Percentiles rank a stretch among this genome's conserved stretches.
Evolutionary conservation across 2,329 filamentous ascomycete species (phyloP).

Genomic region (Hortaea werneckii): DNA sequence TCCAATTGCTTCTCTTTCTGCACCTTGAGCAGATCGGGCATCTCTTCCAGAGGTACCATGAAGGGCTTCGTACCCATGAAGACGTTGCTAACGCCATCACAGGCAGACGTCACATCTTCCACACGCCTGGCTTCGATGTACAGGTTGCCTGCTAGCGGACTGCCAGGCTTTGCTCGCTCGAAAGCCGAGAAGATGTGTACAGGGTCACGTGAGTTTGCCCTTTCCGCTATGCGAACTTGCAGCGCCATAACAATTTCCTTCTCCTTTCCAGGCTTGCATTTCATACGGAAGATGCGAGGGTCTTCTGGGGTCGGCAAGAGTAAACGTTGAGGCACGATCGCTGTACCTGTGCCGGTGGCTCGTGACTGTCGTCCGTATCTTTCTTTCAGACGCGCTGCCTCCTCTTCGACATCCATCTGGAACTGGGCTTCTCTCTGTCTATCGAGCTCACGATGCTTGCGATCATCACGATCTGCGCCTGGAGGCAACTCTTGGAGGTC

Average conservation of each 20-base stretch:
- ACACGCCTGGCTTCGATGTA: conserved; percentile 88
- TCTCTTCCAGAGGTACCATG: conserved; percentile 89
- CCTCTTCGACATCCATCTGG: conserved; percentile 85
- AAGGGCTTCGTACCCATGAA: conserved; percentile 82
- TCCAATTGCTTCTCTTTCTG: conserved; percentile 77
- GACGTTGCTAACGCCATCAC: conserved; percentile 78
- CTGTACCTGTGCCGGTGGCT: conserved; percentile 56
- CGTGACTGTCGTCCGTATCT: conserved; percentile 70
- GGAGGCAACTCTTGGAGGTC: conserved; percentile 68
- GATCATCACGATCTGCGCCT: conserved; percentile 75
- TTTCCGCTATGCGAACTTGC: conserved; percentile 79
- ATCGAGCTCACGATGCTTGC: conserved; percentile 88
- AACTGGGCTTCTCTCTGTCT: conserved; percentile 78
- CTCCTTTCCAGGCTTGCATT: conserved; percentile 92
- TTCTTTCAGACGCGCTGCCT: conserved; percentile 76
- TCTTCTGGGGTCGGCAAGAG: conserved; percentile 79
- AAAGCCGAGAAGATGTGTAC: conserved; percentile 83
- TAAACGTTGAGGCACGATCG: conserved; percentile 72
- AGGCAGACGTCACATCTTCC: conserved; percentile 70
- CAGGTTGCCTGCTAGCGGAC: conserved; percentile 76
- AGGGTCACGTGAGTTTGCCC: conserved; percentile 65
- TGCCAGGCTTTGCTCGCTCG: conserved; percentile 61
- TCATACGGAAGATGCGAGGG: conserved; percentile 88
- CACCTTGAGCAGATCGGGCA: conserved; percentile 89
- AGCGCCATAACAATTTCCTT: conserved; percentile 80